Evolutionary conservation across 106 monocot species (phyloP).

Genomic region (Xerophyta viscosa): DNA sequence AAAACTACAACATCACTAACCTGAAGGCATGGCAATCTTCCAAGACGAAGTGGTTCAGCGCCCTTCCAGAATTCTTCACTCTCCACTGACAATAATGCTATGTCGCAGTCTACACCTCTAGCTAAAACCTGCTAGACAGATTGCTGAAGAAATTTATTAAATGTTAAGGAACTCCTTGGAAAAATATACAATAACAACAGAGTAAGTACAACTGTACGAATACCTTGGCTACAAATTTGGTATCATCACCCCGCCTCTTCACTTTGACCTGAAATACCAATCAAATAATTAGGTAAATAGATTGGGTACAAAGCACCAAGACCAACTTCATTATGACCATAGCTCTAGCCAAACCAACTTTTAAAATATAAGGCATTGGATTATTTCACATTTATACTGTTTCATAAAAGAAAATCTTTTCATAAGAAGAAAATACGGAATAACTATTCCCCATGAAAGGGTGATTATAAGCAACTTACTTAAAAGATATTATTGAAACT

Average conservation of each 20-base stretch:
- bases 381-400: too few relatives aligned
- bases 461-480: too few relatives aligned
- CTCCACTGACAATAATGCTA: constrained; percentile 91
- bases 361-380: too few relatives aligned
- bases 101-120: constrained; percentile 89
- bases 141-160: constrained; percentile 32
- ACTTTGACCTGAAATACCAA: constrained; percentile 71
- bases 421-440: too few relatives aligned
- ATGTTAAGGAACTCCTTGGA: background rate
- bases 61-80: constrained; percentile 96
- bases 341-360: too few relatives aligned
- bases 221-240: constrained; percentile 96
- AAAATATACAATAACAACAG: background rate
- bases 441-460: too few relatives aligned
- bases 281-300: constrained; percentile 1
- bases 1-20: constrained; percentile 14
- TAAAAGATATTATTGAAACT: too few relatives aligned
- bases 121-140: constrained; percentile 82
- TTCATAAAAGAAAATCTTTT: too few relatives aligned
- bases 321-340: too few relatives aligned
- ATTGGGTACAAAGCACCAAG: too few relatives aligned
- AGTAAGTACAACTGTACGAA: constrained; percentile 1
- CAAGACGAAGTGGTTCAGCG: constrained; percentile 81
- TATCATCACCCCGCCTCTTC: constrained; percentile 93
- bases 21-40: constrained; percentile 85